Conservation (phyloP, 1,284 basidiomycete genomes). For the Trichosporon coremiiforme region DNA sequence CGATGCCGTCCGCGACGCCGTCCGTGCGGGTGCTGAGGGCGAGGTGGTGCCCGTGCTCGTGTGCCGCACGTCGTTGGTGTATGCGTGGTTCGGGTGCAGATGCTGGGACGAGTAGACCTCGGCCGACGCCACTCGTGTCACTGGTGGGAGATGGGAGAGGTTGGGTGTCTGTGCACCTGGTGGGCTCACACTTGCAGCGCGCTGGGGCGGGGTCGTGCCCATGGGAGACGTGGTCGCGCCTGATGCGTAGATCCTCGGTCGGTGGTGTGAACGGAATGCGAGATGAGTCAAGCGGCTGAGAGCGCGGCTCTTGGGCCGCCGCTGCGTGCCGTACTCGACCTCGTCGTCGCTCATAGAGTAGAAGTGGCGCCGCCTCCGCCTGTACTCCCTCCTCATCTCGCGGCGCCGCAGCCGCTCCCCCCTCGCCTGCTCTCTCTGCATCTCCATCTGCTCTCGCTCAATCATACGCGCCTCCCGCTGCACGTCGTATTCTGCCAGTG, state of each 20-base stretch:
- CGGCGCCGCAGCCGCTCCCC: background rate
- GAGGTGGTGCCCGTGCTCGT: background rate
- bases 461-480: background rate
- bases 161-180: background rate
- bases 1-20: background rate
- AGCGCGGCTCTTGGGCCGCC: background rate
- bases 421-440: background rate
- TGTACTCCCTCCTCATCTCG: conserved; percentile 7
- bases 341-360: conserved; percentile 9
- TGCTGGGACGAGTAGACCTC: background rate
- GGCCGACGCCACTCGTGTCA: background rate
- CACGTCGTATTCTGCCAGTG: background rate
- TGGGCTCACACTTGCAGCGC: background rate
- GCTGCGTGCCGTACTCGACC: background rate
- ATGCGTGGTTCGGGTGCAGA: background rate
- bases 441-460: conserved; percentile 2
- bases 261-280: background rate
- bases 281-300: background rate
- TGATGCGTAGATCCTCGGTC: background rate
- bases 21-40: too few relatives aligned
- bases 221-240: background rate
- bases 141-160: background rate
- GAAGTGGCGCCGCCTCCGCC: background rate
- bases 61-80: background rate
- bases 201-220: background rate